phyloP scores from a whole-genome alignment of 176 grass and related monocot species.

The Carex pumila region DNA sequence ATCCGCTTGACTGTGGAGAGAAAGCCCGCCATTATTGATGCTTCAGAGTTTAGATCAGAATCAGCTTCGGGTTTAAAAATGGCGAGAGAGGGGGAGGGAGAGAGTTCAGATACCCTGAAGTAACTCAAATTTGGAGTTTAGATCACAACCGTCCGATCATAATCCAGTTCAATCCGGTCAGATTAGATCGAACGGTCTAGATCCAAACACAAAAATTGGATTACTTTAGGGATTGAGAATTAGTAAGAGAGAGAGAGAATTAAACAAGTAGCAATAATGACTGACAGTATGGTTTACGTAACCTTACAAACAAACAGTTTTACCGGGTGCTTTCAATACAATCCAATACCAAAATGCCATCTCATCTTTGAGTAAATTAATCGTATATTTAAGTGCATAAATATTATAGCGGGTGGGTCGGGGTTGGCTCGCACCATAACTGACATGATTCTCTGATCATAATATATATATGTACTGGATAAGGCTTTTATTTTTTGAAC shows the following conservation, averaged over 20 bases:
- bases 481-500: background rate
- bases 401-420: background rate
- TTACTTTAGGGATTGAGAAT: no score
- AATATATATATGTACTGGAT: background rate
- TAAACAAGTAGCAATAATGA: no score
- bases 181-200: no score
- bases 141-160: no score
- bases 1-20: conserved; percentile 34
- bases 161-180: no score
- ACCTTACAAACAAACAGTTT: no score
- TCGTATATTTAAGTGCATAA: background rate
- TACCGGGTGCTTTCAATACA: background rate
- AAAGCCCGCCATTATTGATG: conserved; percentile 30
- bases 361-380: background rate
- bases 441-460: background rate
- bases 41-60: background rate
- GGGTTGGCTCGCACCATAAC: conserved; percentile 6
- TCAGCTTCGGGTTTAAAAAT: conserved; percentile 11
- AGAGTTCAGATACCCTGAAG: no score
- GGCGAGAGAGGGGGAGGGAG: background rate
- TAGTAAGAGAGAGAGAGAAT: no score
- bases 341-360: background rate
- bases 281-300: no score
- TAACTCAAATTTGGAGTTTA: no score
- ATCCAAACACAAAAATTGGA: no score